phyloP scores from a whole-genome alignment of 768 basidiomycete species.

The Zangia roseola region DNA sequence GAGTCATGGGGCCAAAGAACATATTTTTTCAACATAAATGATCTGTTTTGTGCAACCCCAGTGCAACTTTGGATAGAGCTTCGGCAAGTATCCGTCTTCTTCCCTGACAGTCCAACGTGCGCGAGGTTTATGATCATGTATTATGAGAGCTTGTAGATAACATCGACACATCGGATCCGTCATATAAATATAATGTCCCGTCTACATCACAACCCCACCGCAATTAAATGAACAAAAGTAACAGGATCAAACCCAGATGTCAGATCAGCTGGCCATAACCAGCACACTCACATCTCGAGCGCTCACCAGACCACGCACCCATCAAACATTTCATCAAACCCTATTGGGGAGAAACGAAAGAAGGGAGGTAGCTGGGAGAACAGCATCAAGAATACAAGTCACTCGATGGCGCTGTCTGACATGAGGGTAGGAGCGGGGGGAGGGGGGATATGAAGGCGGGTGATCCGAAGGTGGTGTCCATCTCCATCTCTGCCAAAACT shows the following conservation, averaged over 20 bases:
- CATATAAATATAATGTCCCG: too few species aligned
- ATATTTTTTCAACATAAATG: too few species aligned
- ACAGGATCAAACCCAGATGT: neutral
- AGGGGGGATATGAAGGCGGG: neutral
- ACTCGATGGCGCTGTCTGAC: constrained; percentile 3
- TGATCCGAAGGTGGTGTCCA: constrained; percentile 35
- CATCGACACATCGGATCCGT: too few species aligned
- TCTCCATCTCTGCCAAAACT: constrained; percentile 47
- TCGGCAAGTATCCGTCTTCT: too few species aligned
- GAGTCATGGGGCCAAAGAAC: too few species aligned
- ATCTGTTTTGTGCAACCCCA: too few species aligned
- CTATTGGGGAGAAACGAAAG: constrained; percentile 44
- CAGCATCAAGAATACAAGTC: constrained; percentile 21
- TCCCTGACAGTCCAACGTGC: too few species aligned
- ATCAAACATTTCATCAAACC: constrained; percentile 45
- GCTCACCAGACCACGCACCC: constrained; percentile 43
- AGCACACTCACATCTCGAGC: constrained; percentile 28
- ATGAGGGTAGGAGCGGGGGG: neutral
- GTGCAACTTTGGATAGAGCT: too few species aligned
- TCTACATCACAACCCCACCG: too few species aligned
- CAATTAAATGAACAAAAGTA: neutral
- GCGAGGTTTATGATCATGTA: too few species aligned
- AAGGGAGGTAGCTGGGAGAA: constrained; percentile 17
- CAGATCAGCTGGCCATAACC: constrained; percentile 1
- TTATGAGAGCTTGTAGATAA: too few species aligned